phyloP scores from a whole-genome alignment of 352 stramenopile species.

The Globisporangium yorkense region DNA sequence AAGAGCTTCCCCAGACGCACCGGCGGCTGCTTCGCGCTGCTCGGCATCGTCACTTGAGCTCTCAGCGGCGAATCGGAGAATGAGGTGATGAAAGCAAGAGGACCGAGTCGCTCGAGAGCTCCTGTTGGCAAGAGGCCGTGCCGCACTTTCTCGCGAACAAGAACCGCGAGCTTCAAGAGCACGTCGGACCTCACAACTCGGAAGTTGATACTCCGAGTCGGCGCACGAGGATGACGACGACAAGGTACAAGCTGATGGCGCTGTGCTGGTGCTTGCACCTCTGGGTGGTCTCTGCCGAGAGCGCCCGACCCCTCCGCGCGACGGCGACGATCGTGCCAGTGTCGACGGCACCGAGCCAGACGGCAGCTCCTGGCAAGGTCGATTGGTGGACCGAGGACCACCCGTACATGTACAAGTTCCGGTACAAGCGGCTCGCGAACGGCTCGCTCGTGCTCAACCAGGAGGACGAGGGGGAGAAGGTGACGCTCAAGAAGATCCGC shows the following conservation, averaged over 20 bases:
- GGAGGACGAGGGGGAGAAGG: background rate
- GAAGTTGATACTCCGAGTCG: too few relatives aligned
- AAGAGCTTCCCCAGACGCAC: conserved; percentile 67
- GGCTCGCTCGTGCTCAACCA: conserved; percentile 31
- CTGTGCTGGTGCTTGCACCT: background rate
- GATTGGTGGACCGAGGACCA: conserved; percentile 44
- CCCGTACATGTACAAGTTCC: conserved; percentile 30
- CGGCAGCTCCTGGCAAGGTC: conserved; percentile 7
- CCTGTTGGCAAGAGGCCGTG: too few relatives aligned
- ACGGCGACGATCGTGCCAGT: background rate
- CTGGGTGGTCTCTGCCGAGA: background rate
- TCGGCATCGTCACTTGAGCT: conserved; percentile 3
- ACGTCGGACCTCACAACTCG: too few relatives aligned
- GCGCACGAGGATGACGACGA: background rate
- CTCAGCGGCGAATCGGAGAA: conserved; percentile 7
- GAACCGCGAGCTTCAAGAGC: too few relatives aligned
- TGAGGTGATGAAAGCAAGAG: background rate
- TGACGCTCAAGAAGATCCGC: conserved; percentile 9
- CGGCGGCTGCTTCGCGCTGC: conserved; percentile 16
- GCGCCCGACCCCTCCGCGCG: background rate
- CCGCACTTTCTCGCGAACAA: too few relatives aligned
- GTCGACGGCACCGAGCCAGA: background rate
- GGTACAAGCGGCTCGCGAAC: conserved; percentile 33
- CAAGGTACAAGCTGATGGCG: background rate
- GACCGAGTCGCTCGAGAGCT: too few relatives aligned